These are phyloP conservation scores for Athelia psychrophila DNA, from an alignment of 1,284 basidiomycete species.

Conservation along the genomic window DNA sequence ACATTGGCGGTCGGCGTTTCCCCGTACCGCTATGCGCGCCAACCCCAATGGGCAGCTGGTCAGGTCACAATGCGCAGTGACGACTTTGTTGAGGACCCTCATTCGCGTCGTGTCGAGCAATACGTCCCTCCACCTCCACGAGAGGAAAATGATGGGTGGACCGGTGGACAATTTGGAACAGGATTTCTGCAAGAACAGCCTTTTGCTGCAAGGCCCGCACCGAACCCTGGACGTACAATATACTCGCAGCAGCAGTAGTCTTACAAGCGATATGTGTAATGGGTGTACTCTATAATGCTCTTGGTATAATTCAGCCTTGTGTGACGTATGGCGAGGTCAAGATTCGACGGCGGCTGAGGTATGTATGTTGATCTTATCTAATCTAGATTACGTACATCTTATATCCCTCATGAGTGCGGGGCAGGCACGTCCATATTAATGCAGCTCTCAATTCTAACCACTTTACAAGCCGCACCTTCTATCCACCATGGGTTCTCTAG, in stretches of 20 bases:
- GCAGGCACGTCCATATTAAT: neutral
- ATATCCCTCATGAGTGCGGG: neutral
- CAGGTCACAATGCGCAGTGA: neutral
- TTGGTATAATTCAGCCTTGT: neutral
- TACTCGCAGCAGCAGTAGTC: conserved; percentile 45
- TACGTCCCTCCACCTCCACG: neutral
- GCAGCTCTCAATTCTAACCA: neutral
- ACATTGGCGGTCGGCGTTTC: neutral
- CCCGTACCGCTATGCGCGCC: neutral
- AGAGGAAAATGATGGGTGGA: neutral
- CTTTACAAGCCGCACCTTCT: neutral
- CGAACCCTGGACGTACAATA: conserved; percentile 54
- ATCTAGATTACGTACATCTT: neutral
- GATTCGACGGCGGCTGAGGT: neutral
- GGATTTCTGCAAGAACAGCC: conserved; percentile 43
- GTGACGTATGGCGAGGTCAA: neutral
- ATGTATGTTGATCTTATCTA: too few species aligned
- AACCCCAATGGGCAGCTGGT: neutral
- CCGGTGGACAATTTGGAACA: conserved; percentile 33
- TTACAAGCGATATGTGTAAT: neutral
- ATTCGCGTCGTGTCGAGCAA: neutral
- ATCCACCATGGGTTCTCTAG: too few species aligned
- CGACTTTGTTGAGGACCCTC: neutral
- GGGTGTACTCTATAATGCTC: neutral
- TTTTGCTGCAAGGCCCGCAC: conserved; percentile 27